phyloP scores from a whole-genome alignment of 768 basidiomycete species.

The Boletus tylopilopsis region DNA sequence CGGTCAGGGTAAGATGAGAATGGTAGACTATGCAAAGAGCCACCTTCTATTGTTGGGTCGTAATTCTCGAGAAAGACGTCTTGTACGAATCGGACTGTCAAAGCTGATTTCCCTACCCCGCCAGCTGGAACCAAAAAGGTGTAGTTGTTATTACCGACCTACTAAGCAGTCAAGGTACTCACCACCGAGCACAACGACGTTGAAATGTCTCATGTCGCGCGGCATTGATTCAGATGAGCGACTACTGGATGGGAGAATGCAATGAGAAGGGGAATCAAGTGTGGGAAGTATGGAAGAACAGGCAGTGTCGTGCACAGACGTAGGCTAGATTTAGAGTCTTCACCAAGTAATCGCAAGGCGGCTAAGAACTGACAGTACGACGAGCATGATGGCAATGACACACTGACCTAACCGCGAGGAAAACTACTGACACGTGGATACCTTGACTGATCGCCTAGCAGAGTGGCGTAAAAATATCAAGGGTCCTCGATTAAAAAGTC shows the following conservation, averaged over 20 bases:
- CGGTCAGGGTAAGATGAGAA: slow-evolving; percentile 7
- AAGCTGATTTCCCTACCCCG: slow-evolving; percentile 85
- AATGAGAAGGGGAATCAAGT: slow-evolving; percentile 6
- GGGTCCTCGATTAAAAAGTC: background rate
- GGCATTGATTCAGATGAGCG: slow-evolving; percentile 2
- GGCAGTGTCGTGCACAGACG: slow-evolving; percentile 13
- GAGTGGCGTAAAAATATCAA: background rate
- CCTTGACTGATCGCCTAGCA: background rate
- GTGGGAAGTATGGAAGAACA: slow-evolving; percentile 21
- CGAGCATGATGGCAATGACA: background rate
- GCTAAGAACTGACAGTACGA: slow-evolving; percentile 1
- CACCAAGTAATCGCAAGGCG: slow-evolving; percentile 2
- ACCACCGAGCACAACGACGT: slow-evolving; percentile 81
- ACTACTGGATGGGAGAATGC: slow-evolving; percentile 10
- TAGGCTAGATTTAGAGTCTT: slow-evolving; percentile 1
- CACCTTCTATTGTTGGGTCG: slow-evolving; percentile 84
- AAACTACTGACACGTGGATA: background rate
- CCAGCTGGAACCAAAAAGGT: slow-evolving; percentile 50
- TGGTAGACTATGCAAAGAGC: slow-evolving; percentile 4
- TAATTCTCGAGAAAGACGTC: slow-evolving; percentile 73
- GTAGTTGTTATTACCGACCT: background rate
- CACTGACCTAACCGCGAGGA: slow-evolving; percentile 3
- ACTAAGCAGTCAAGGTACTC: slow-evolving; percentile 20
- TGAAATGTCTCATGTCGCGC: slow-evolving; percentile 62
- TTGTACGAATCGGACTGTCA: slow-evolving; percentile 75